These are phyloP conservation scores for Skeletonema marinoi DNA, from an alignment of 108 stramenopile species.

Conservation along the genomic window DNA sequence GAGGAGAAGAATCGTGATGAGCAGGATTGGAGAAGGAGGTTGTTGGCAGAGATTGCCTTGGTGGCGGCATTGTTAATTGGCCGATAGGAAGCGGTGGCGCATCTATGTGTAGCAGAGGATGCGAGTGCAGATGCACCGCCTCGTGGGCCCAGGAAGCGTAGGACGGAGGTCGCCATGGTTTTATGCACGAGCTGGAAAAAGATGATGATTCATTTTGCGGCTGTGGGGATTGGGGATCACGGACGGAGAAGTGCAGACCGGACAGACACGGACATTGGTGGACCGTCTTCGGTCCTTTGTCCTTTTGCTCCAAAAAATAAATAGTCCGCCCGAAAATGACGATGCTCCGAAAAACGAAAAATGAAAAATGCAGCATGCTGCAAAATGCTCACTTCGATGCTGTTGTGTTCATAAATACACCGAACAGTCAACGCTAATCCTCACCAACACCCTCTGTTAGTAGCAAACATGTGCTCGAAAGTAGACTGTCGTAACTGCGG, in stretches of 20 bases:
- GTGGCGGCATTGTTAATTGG: background rate
- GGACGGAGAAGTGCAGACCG: too few relatives aligned
- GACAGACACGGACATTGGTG: too few relatives aligned
- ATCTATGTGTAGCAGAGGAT: background rate
- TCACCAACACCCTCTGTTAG: too few relatives aligned
- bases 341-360: too few relatives aligned
- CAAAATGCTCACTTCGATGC: too few relatives aligned
- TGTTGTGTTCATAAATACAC: too few relatives aligned
- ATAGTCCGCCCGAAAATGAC: too few relatives aligned
- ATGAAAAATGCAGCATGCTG: too few relatives aligned
- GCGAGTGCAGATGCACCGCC: constrained; percentile 3
- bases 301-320: too few relatives aligned
- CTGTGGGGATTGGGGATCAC: too few relatives aligned
- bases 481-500: constrained; percentile 7
- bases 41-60: background rate
- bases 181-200: background rate
- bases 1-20: constrained; percentile 6
- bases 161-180: constrained; percentile 17
- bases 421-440: too few relatives aligned
- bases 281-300: too few relatives aligned
- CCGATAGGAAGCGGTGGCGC: background rate
- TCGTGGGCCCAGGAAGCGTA: constrained; percentile 22
- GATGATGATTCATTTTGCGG: background rate
- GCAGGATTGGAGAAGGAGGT: background rate
- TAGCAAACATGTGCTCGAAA: constrained; percentile 4